Evolutionary conservation across 768 basidiomycete genomes (phyloP).

Genomic region (Lactifluus hygrophoroides): DNA sequence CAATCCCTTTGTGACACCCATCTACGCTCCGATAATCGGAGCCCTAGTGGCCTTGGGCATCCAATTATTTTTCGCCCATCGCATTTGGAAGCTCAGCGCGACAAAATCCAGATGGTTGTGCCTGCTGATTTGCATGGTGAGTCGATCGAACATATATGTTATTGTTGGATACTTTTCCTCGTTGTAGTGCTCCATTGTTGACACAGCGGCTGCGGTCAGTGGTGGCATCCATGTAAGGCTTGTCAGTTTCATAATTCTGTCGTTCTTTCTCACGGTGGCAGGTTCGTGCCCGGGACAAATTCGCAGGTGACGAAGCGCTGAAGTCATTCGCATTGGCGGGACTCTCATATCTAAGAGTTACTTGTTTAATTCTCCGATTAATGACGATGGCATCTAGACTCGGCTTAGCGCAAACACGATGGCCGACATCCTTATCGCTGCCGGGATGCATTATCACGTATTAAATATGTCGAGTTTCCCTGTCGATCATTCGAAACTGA

Average conservation of each 20-base stretch:
- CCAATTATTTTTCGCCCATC: background rate
- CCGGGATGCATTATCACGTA: constrained; percentile 4
- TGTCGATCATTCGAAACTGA: background rate
- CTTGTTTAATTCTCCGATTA: background rate
- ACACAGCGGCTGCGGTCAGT: background rate
- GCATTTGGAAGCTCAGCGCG: background rate
- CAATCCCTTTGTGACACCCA: constrained; percentile 18
- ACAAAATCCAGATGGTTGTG: background rate
- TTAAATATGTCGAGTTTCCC: background rate
- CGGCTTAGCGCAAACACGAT: background rate
- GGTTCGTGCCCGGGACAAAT: background rate
- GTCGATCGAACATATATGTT: background rate
- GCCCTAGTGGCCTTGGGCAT: background rate
- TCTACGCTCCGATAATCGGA: constrained; percentile 8
- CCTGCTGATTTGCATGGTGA: constrained; percentile 1
- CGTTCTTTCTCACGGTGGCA: background rate
- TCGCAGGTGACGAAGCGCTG: background rate
- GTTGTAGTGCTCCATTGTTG: background rate
- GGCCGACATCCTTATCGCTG: constrained; percentile 3
- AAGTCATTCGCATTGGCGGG: background rate
- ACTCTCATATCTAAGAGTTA: background rate
- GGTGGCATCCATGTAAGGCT: background rate
- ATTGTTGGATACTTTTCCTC: background rate
- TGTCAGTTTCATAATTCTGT: background rate
- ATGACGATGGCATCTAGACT: background rate